A percentile compares a stretch with the other conserved stretches of the same genome.
These are phyloP conservation scores for Fusarium caatingaense DNA, from an alignment of 2,329 filamentous ascomycete genomes.

Conservation along the genomic window DNA sequence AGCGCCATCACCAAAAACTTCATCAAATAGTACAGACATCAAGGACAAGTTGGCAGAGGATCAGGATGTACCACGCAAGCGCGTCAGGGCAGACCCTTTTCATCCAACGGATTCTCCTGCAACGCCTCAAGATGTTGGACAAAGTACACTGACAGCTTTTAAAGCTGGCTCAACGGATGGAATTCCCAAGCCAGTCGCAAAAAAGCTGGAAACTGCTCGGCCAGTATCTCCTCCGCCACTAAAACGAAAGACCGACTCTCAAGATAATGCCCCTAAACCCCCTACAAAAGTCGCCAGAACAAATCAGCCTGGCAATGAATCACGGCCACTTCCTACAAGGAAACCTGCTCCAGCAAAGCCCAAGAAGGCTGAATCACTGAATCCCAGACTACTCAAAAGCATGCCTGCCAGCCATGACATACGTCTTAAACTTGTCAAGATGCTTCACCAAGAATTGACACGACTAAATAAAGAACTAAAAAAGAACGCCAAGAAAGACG, in stretches of 20 bases:
- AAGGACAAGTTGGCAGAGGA: slow-evolving; percentile 24
- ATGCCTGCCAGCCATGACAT: slow-evolving; percentile 68
- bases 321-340: slow-evolving; percentile 21
- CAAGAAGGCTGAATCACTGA: slow-evolving; percentile 65
- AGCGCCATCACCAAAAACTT: slow-evolving; percentile 3
- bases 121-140: slow-evolving; percentile 13
- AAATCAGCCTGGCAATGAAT: slow-evolving; percentile 27
- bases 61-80: slow-evolving; percentile 49
- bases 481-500: slow-evolving; percentile 61
- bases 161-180: slow-evolving; percentile 6
- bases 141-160: slow-evolving; percentile 14
- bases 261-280: slow-evolving; percentile 9
- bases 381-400: slow-evolving; percentile 72
- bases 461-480: slow-evolving; percentile 73
- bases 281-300: slow-evolving; percentile 17
- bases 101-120: slow-evolving; percentile 14
- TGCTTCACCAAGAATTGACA: slow-evolving; percentile 73
- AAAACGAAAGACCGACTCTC: slow-evolving; percentile 40
- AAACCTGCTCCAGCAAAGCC: slow-evolving; percentile 35
- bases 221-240: slow-evolving; percentile 52
- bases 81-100: slow-evolving; percentile 44
- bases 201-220: slow-evolving; percentile 42
- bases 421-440: slow-evolving; percentile 68
- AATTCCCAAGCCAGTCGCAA: background rate
- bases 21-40: slow-evolving; percentile 3